These are phyloP conservation scores for Cercospora citrullina DNA, from an alignment of 2,329 filamentous ascomycete species.

Conservation along the genomic window DNA sequence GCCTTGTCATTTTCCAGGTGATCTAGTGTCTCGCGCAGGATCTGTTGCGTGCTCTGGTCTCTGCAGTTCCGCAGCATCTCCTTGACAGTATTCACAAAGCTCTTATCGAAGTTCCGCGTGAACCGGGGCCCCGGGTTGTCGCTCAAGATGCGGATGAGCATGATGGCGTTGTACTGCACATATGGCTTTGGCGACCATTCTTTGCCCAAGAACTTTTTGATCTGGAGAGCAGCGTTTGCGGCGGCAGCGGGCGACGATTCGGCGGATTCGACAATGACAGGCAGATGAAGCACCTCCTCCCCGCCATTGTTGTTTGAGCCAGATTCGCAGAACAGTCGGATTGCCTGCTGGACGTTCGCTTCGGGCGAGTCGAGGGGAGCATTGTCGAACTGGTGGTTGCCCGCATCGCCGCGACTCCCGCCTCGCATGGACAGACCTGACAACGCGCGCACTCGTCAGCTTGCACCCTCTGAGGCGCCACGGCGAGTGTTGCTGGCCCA, in stretches of 20 bases:
- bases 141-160: constrained; percentile 87
- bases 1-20: constrained; percentile 70
- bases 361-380: constrained; percentile 58
- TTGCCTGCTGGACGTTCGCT: constrained; percentile 63
- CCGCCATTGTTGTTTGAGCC: constrained; percentile 59
- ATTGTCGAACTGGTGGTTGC: constrained; percentile 22
- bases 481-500: background rate
- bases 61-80: constrained; percentile 68
- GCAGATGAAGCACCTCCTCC: constrained; percentile 89
- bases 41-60: constrained; percentile 77
- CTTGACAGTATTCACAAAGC: constrained; percentile 76
- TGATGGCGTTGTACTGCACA: constrained; percentile 92
- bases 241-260: constrained; percentile 88
- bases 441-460: constrained; percentile 7
- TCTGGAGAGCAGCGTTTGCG: constrained; percentile 73
- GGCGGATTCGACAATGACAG: constrained; percentile 89
- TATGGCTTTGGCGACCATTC: constrained; percentile 62
- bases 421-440: constrained; percentile 8
- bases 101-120: constrained; percentile 83
- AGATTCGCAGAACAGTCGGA: constrained; percentile 79
- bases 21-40: constrained; percentile 83
- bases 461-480: background rate
- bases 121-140: constrained; percentile 92
- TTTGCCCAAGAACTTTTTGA: constrained; percentile 79
- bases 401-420: constrained; percentile 9